A percentile compares a stretch with the other conserved stretches of the same genome.
Conservation (phyloP, 495 filamentous ascomycete species). For the Opeltia flavorubescens region DNA sequence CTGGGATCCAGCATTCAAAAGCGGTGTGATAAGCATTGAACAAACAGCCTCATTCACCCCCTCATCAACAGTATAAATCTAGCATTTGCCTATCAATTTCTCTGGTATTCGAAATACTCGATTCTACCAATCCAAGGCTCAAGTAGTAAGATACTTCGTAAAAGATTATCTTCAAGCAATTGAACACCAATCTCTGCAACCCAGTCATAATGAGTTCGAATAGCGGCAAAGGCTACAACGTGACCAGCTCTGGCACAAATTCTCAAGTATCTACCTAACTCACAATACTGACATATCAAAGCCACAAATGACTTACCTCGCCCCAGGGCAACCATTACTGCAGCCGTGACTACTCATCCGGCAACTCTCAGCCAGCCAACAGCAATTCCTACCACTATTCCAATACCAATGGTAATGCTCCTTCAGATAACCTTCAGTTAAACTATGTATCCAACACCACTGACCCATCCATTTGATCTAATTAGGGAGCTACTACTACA, state of each 20-base stretch:
- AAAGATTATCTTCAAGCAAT: background rate
- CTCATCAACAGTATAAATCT: too few species aligned
- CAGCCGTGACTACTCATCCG: constrained; percentile 28
- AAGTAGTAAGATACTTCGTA: background rate
- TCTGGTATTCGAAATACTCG: too few species aligned
- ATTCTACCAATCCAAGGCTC: background rate
- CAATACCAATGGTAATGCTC: constrained; percentile 23
- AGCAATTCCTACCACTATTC: constrained; percentile 36
- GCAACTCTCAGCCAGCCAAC: constrained; percentile 25
- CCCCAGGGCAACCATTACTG: constrained; percentile 37
- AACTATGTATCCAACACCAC: background rate
- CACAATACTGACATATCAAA: background rate
- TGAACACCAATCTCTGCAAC: background rate
- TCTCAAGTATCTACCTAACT: constrained; percentile 22
- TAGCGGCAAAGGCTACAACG: constrained; percentile 21
- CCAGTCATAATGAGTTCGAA: constrained; percentile 2
- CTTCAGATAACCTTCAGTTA: background rate
- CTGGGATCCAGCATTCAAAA: too few species aligned
- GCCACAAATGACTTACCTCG: background rate
- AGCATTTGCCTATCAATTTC: too few species aligned
- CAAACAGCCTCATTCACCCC: too few species aligned
- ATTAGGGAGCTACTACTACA: constrained; percentile 37
- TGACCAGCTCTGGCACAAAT: constrained; percentile 33
- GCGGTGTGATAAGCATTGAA: too few species aligned
- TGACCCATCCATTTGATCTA: background rate